These are phyloP conservation scores for Oryza longistaminata DNA, from an alignment of 176 grass and related monocot species.

Conservation along the genomic window DNA sequence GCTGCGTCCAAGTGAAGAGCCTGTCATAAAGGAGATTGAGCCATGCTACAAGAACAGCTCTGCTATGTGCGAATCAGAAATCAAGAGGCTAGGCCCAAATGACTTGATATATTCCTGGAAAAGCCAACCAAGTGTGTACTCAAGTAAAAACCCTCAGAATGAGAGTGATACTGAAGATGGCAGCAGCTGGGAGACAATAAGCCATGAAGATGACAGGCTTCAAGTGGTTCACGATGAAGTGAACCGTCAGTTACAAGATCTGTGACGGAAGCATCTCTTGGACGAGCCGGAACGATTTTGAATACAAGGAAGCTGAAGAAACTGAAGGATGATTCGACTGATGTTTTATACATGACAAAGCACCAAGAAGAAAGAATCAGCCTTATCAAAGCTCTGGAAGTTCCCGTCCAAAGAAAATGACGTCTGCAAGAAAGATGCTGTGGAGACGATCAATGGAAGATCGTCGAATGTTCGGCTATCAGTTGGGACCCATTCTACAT, in stretches of 20 bases:
- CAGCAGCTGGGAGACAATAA: constrained; percentile 95
- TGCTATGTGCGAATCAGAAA: constrained; percentile 58
- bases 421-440: constrained; percentile 55
- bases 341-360: constrained; percentile 38
- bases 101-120: constrained; percentile 75
- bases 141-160: constrained; percentile 47
- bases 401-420: constrained; percentile 71
- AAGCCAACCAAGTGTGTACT: constrained; percentile 46
- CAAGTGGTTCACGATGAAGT: constrained; percentile 73
- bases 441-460: constrained; percentile 55
- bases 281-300: constrained; percentile 41
- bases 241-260: constrained; percentile 68
- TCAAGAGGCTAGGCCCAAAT: constrained; percentile 62
- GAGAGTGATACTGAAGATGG: constrained; percentile 60
- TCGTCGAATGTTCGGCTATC: constrained; percentile 61
- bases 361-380: constrained; percentile 79
- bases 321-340: constrained; percentile 41
- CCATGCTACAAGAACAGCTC: constrained; percentile 62
- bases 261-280: constrained; percentile 62
- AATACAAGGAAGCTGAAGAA: constrained; percentile 46
- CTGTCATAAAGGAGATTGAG: constrained; percentile 63
- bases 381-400: constrained; percentile 90
- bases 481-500: constrained; percentile 55
- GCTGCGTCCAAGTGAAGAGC: constrained; percentile 55
- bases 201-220: constrained; percentile 68